phyloP scores from a whole-genome alignment of 2,329 filamentous ascomycete genomes.

The Fusarium staphyleae region DNA sequence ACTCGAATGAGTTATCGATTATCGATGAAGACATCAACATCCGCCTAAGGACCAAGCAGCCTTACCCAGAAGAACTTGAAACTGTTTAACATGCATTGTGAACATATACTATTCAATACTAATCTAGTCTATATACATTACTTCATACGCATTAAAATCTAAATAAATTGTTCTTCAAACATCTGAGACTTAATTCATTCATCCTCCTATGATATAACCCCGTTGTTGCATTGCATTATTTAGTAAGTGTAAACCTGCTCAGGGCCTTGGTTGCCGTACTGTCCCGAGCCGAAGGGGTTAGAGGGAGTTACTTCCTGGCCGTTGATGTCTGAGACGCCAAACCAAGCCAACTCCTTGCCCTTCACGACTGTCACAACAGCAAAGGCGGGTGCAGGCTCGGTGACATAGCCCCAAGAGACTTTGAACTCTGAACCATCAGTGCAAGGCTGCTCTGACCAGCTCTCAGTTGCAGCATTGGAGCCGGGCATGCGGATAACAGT shows the following conservation, averaged over 20 bases:
- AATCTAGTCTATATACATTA: too few relatives aligned
- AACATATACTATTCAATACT: too few relatives aligned
- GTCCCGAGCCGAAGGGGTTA: slow-evolving; percentile 24
- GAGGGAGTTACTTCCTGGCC: slow-evolving; percentile 25
- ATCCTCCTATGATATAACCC: background rate
- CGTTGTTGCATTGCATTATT: background rate
- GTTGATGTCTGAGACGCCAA: slow-evolving; percentile 26
- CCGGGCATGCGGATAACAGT: slow-evolving; percentile 26
- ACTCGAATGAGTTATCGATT: too few relatives aligned
- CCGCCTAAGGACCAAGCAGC: too few relatives aligned
- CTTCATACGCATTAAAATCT: too few relatives aligned
- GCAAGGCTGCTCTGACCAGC: slow-evolving; percentile 27
- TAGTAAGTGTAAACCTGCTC: slow-evolving; percentile 32
- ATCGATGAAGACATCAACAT: too few relatives aligned
- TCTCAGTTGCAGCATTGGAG: slow-evolving; percentile 20
- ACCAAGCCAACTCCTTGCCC: slow-evolving; percentile 32
- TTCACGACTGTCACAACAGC: slow-evolving; percentile 26
- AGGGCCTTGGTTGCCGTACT: slow-evolving; percentile 22
- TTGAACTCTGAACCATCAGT: slow-evolving; percentile 18
- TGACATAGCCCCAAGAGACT: slow-evolving; percentile 31
- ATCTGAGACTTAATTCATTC: background rate
- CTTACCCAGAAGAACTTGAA: too few relatives aligned
- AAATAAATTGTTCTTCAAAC: too few relatives aligned
- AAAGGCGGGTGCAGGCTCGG: slow-evolving; percentile 26
- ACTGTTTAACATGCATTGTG: too few relatives aligned